These are phyloP conservation scores for Saccharomycopsis sp. DNA, from an alignment of 805 yeast species.

Conservation along the genomic window DNA sequence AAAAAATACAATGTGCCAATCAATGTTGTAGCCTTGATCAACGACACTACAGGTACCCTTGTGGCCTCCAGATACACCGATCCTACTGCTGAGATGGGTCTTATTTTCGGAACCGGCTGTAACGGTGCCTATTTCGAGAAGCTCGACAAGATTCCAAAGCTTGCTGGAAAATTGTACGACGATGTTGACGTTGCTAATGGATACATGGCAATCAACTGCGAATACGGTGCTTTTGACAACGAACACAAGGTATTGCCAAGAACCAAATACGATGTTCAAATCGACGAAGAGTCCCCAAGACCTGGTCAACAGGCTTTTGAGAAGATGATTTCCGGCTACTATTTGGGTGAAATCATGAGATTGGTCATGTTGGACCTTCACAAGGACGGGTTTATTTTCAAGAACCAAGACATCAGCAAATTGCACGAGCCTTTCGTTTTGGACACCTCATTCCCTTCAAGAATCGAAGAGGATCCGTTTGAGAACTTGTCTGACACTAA, in stretches of 20 bases:
- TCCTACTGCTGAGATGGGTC: slow-evolving; percentile 84
- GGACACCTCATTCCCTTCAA: slow-evolving; percentile 87
- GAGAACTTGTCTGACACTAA: slow-evolving; percentile 75
- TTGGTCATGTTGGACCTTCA: slow-evolving; percentile 69
- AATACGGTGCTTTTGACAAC: slow-evolving; percentile 96
- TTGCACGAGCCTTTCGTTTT: slow-evolving; percentile 61
- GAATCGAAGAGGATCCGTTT: slow-evolving; percentile 82
- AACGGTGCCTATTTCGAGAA: slow-evolving; percentile 93
- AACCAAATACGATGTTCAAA: slow-evolving; percentile 75
- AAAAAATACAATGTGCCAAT: slow-evolving; percentile 63
- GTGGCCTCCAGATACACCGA: slow-evolving; percentile 94
- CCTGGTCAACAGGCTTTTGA: slow-evolving; percentile 95
- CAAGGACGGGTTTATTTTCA: slow-evolving; percentile 59
- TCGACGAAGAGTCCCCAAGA: slow-evolving; percentile 85
- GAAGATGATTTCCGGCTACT: slow-evolving; percentile 96
- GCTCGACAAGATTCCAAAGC: slow-evolving; percentile 68
- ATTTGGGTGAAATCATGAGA: slow-evolving; percentile 87
- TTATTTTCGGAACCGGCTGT: slow-evolving; percentile 95
- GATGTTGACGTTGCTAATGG: slow-evolving; percentile 55
- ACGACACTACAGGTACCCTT: slow-evolving; percentile 95
- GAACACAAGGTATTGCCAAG: slow-evolving; percentile 81
- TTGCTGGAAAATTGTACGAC: slow-evolving; percentile 58
- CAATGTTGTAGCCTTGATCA: slow-evolving; percentile 84
- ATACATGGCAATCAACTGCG: slow-evolving; percentile 96
- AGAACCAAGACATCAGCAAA: slow-evolving; percentile 57